Evolutionary conservation across 75 land plant genomes (phyloP).

Genomic region (Pseudotsuga menziesii): DNA sequence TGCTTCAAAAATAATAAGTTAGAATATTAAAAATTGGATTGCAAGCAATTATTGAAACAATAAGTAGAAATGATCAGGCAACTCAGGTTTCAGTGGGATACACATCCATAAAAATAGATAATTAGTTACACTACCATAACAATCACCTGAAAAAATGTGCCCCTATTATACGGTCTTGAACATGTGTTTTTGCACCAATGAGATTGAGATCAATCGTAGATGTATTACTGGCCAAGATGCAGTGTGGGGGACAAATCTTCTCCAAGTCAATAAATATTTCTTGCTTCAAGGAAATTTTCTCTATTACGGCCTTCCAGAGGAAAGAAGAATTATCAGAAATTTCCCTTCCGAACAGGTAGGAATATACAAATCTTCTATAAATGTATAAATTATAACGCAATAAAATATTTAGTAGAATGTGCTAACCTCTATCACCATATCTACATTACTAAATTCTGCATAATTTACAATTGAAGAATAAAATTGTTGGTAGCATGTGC

Average conservation of each 20-base stretch:
- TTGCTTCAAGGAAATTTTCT: constrained; percentile 87
- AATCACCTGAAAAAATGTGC: constrained; percentile 98
- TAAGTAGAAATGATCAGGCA: neutral
- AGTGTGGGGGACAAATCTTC: constrained; percentile 69
- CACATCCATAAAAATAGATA: neutral
- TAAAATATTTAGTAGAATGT: neutral
- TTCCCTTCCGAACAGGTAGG: neutral
- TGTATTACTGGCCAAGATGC: constrained; percentile 93
- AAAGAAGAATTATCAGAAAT: neutral
- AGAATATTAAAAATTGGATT: neutral
- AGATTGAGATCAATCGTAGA: constrained; percentile 89
- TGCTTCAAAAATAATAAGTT: constrained; percentile 22
- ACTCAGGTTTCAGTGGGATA: neutral
- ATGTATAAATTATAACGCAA: neutral
- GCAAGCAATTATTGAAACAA: neutral
- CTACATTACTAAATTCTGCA: constrained; percentile 73
- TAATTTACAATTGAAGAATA: constrained; percentile 51
- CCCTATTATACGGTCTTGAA: constrained; percentile 84
- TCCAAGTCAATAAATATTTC: constrained; percentile 84
- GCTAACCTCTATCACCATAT: constrained; percentile 95
- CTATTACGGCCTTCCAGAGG: constrained; percentile 84
- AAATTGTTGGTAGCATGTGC: neutral
- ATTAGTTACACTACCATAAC: neutral
- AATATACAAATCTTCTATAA: neutral
- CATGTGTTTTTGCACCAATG: constrained; percentile 72